A percentile compares a stretch with the other conserved stretches of the same genome.
Conservation (phyloP, 139 green algal species). For the Picochlorum sp. region DNA sequence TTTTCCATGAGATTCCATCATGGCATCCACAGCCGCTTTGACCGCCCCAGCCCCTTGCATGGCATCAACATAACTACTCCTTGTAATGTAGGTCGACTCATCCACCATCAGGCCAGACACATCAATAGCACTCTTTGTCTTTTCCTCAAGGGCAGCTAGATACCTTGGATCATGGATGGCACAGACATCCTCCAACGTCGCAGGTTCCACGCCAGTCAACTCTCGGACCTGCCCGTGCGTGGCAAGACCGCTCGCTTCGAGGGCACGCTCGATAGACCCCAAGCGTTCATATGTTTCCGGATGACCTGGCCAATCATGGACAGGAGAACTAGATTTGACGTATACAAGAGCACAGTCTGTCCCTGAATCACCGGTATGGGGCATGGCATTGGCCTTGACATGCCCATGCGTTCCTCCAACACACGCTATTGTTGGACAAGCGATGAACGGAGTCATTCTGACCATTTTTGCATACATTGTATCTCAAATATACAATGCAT, state of each 20-base stretch:
- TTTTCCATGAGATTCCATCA: constrained; percentile 14
- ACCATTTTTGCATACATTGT: too few relatives aligned
- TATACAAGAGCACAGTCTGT: background rate
- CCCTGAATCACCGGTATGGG: background rate
- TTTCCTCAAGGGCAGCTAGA: constrained; percentile 27
- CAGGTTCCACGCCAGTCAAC: constrained; percentile 15
- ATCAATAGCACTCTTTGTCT: background rate
- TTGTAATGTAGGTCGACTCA: constrained; percentile 8
- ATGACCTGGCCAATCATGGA: constrained; percentile 40
- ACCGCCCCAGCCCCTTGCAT: constrained; percentile 30
- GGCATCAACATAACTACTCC: constrained; percentile 21
- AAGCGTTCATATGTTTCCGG: constrained; percentile 45
- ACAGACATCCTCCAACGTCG: constrained; percentile 25
- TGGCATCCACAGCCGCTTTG: constrained; percentile 29
- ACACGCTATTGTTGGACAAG: too few relatives aligned
- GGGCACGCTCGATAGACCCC: constrained; percentile 36
- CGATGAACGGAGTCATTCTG: too few relatives aligned
- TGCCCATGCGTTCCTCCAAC: too few relatives aligned
- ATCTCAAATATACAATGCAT: too few relatives aligned
- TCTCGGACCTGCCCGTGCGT: constrained; percentile 5
- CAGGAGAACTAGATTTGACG: constrained; percentile 6
- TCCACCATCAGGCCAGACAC: constrained; percentile 9
- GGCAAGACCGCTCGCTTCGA: constrained; percentile 23
- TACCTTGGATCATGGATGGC: constrained; percentile 48
- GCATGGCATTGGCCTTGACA: too few relatives aligned